Evolutionary conservation across 441 rosid species (phyloP).

Genomic region (Capsella rubella): DNA sequence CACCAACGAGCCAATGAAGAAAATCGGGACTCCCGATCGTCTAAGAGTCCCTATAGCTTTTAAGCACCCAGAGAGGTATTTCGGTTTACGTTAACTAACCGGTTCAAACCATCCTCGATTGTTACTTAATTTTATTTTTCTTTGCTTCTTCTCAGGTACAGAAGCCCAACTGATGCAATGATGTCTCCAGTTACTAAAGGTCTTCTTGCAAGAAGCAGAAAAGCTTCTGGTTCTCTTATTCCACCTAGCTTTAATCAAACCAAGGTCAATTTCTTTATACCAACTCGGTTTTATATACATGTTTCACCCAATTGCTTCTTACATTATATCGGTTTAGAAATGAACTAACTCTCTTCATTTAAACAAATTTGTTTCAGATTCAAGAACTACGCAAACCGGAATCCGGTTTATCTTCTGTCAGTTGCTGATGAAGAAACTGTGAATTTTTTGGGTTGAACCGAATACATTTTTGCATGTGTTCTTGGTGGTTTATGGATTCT

Average conservation of each 20-base stretch:
- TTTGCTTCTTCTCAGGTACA: constrained; percentile 53
- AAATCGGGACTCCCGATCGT: constrained; percentile 66
- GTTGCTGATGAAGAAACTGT: constrained; percentile 29
- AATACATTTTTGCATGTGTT: neutral
- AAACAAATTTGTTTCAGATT: constrained; percentile 18
- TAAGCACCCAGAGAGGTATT: constrained; percentile 75
- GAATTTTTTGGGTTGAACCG: neutral
- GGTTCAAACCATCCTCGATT: neutral
- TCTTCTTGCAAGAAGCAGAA: constrained; percentile 78
- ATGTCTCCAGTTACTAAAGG: constrained; percentile 85
- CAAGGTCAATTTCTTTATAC: constrained; percentile 49
- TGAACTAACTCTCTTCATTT: neutral
- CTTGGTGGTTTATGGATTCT: neutral
- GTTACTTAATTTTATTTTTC: neutral
- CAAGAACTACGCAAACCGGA: constrained; percentile 40
- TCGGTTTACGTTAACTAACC: neutral
- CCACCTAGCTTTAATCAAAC: constrained; percentile 66
- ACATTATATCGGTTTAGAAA: neutral
- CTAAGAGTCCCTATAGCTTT: constrained; percentile 76
- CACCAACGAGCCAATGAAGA: constrained; percentile 53
- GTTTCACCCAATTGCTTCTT: neutral
- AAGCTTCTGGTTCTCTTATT: constrained; percentile 55
- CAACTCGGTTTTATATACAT: neutral
- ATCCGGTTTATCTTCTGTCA: constrained; percentile 37
- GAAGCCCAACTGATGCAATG: constrained; percentile 93